Evolutionary conservation across 2,329 filamentous ascomycete species (phyloP), one percentile per base, ranked within the genome.

Genomic region (Hymenoscyphus infarciens): DNA sequence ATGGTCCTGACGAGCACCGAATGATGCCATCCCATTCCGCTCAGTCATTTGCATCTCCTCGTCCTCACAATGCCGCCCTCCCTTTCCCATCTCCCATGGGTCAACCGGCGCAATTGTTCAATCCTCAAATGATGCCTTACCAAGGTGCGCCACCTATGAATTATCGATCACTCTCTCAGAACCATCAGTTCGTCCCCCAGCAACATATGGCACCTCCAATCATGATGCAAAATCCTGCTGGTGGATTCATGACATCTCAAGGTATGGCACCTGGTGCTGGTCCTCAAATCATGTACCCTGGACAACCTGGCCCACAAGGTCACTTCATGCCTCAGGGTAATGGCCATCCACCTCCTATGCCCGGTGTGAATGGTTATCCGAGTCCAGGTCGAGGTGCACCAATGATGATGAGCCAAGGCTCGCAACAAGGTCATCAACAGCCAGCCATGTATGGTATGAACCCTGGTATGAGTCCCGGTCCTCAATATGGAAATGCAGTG

Each of bases 321-420:
- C 90, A 78, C 77, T 90, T 79, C 82, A 92, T 84, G 81, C 87
- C 76, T 35, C 80, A 82, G 22, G 79, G 77, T 29, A 78, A 79
- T 49, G 82, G 80, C 1, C 81, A 82, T 19, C 84, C 83, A 31
- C 84, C 86, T 68, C 76, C 79, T 8, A 82, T 86, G 61, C 85
- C 88, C 22, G 90, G 85, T 53, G 82, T 85, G 7, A 90, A 88
- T 69, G 91, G 92, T 16, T 97, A 91, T 72, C 90, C 92, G n/a
- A 97, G 94, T 74, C 94, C 94, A 0, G 87, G 91, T 62, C 86
- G 92, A 56, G 87, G 88, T 22, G 91, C 95, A 13, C 88, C 91
- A 1, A 92, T 96, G 87, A 98, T 98, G 94, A 90, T 88, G 71
- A 93, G 93, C 68, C 92, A 97, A 77, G 91, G 91, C 61, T 97